These are phyloP conservation scores for Tetrapisispora taiwanensis DNA, from an alignment of 805 yeast genomes.

Conservation along the genomic window DNA sequence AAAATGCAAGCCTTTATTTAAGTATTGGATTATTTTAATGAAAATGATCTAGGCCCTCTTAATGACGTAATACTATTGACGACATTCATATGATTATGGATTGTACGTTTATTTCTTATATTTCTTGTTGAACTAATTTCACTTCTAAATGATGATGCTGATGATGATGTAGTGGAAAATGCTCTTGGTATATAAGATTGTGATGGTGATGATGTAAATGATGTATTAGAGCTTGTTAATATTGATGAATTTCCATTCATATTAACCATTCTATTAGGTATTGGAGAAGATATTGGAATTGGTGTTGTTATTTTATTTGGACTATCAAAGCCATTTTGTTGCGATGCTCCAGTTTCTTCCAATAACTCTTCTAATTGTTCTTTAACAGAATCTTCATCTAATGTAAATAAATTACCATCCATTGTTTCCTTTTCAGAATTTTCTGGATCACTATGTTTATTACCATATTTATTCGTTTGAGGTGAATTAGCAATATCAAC, in stretches of 20 bases:
- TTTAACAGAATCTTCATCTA: conserved; percentile 4
- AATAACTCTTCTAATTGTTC: conserved; percentile 3
- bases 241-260: conserved; percentile 1
- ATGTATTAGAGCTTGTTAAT: not conserved
- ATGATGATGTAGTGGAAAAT: conserved; percentile 4
- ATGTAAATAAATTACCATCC: conserved; percentile 2
- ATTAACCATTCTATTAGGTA: not conserved
- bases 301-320: not conserved
- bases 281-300: not conserved
- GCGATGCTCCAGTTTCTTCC: not conserved
- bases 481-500: conserved; percentile 20
- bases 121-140: conserved; percentile 2
- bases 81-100: conserved; percentile 17
- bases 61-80: conserved; percentile 9
- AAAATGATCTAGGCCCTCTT: conserved; percentile 12
- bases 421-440: not conserved
- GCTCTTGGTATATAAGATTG: not conserved
- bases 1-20: too few species aligned
- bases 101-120: conserved; percentile 6
- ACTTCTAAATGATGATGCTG: conserved; percentile 14
- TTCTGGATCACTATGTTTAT: not conserved
- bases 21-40: not conserved
- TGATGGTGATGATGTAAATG: not conserved
- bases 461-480: not conserved
- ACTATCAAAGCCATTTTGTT: not conserved